Conservation (phyloP, 2,329 filamentous ascomycete genomes). For the Neoascochyta sp. region DNA sequence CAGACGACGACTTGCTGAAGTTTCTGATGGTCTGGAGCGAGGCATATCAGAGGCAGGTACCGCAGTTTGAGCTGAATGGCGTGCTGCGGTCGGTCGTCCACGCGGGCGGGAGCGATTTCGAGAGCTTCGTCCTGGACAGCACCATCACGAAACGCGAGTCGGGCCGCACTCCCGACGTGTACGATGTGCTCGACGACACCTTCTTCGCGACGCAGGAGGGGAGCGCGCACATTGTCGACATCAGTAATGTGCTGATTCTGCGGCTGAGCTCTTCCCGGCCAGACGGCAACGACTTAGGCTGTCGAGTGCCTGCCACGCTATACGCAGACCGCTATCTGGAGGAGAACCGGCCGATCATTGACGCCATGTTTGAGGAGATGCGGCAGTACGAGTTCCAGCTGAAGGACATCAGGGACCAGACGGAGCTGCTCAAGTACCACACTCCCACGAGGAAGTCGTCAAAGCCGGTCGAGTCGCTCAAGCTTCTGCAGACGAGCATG, state of each 20-base stretch:
- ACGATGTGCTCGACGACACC: conserved; percentile 52
- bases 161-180: conserved; percentile 42
- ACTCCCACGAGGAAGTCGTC: conserved; percentile 22
- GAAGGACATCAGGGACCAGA: conserved; percentile 32
- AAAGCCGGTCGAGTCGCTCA: conserved; percentile 34
- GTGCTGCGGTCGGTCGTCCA: conserved; percentile 44
- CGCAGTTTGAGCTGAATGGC: conserved; percentile 42
- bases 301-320: conserved; percentile 53
- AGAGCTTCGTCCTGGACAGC: conserved; percentile 31
- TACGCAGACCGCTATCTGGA: conserved; percentile 60
- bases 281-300: conserved; percentile 38
- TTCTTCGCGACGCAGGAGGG: conserved; percentile 38
- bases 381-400: conserved; percentile 27
- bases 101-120: conserved; percentile 21
- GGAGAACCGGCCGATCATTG: conserved; percentile 47
- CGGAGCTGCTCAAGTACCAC: conserved; percentile 38
- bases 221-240: conserved; percentile 28
- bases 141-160: conserved; percentile 18
- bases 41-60: conserved; percentile 43
- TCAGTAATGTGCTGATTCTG: conserved; percentile 55
- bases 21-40: conserved; percentile 51
- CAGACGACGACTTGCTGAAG: conserved; percentile 40
- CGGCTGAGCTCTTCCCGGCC: conserved; percentile 28
- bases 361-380: conserved; percentile 46
- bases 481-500: conserved; percentile 40